phyloP scores from a whole-genome alignment of 2,329 filamentous ascomycete species.

The Periconia digitata region DNA sequence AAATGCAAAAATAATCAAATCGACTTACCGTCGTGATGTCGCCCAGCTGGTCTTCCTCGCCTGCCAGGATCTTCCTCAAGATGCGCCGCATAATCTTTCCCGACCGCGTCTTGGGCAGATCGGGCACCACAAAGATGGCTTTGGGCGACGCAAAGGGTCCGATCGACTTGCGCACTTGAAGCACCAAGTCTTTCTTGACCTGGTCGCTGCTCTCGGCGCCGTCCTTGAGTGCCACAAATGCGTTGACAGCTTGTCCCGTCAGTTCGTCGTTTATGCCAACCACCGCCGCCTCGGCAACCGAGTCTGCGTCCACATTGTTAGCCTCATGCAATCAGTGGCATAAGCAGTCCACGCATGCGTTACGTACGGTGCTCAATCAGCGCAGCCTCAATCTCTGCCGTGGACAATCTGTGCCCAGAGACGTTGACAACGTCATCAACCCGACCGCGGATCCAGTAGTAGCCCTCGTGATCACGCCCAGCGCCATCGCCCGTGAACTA shows the following conservation, averaged over 20 bases:
- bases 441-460: slow-evolving; percentile 99
- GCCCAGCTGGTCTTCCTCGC: slow-evolving; percentile 94
- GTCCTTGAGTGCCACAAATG: slow-evolving; percentile 92
- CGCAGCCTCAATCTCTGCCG: slow-evolving; percentile 95
- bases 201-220: slow-evolving; percentile 74
- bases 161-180: slow-evolving; percentile 96
- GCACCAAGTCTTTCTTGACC: slow-evolving; percentile 87
- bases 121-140: slow-evolving; percentile 84
- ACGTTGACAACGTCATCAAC: slow-evolving; percentile 99
- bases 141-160: slow-evolving; percentile 97
- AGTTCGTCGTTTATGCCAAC: slow-evolving; percentile 92
- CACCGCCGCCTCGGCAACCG: slow-evolving; percentile 91
- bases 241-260: slow-evolving; percentile 95
- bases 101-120: slow-evolving; percentile 94
- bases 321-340: slow-evolving; percentile 7
- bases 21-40: slow-evolving; percentile 85
- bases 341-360: neutral
- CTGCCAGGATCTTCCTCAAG: slow-evolving; percentile 92
- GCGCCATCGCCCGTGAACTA: slow-evolving; percentile 93
- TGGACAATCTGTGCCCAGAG: slow-evolving; percentile 91
- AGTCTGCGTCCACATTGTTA: slow-evolving; percentile 46
- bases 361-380: slow-evolving; percentile 79
- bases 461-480: slow-evolving; percentile 93
- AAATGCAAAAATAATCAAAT: slow-evolving; percentile 3
- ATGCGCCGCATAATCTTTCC: slow-evolving; percentile 99